phyloP scores from a whole-genome alignment of 352 stramenopile genomes.

The Globisporangium ultimum region DNA sequence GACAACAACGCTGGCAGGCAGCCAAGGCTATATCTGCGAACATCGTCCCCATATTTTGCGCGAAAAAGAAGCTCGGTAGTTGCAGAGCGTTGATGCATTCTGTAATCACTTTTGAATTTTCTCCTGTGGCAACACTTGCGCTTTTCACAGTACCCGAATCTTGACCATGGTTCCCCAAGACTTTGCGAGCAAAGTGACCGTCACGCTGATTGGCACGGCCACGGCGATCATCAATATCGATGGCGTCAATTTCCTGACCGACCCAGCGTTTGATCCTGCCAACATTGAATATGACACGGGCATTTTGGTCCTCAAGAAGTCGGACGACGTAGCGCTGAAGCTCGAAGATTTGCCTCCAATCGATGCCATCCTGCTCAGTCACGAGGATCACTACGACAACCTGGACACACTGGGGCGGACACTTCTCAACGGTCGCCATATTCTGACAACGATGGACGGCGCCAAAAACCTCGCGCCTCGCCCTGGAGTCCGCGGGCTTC shows the following conservation, averaged over 20 bases:
- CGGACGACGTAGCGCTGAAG: conserved; percentile 18
- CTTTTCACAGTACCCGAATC: too few relatives aligned
- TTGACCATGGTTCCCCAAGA: too few relatives aligned
- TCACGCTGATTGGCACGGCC: conserved; percentile 38
- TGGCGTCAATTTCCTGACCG: conserved; percentile 37
- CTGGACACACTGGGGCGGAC: conserved; percentile 28
- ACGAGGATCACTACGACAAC: conserved; percentile 41
- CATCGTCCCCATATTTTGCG: too few relatives aligned
- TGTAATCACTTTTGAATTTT: too few relatives aligned
- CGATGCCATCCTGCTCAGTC: conserved; percentile 30
- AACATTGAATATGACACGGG: conserved; percentile 18
- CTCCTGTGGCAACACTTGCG: too few relatives aligned
- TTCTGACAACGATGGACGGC: conserved; percentile 33
- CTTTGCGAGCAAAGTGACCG: conserved; percentile 13
- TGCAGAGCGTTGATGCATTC: too few relatives aligned
- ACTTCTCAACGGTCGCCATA: conserved; percentile 35
- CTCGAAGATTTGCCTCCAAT: conserved; percentile 29
- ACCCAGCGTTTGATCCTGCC: conserved; percentile 26
- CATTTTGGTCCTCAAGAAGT: conserved; percentile 14
- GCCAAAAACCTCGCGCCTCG: conserved; percentile 37
- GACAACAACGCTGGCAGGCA: too few relatives aligned
- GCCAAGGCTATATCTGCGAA: too few relatives aligned
- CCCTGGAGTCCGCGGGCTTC: conserved; percentile 28
- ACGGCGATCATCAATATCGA: conserved; percentile 36
- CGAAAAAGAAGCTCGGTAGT: too few relatives aligned